Conservation (phyloP, 805 yeast genomes). For the Zygosaccharomyces lentus region DNA sequence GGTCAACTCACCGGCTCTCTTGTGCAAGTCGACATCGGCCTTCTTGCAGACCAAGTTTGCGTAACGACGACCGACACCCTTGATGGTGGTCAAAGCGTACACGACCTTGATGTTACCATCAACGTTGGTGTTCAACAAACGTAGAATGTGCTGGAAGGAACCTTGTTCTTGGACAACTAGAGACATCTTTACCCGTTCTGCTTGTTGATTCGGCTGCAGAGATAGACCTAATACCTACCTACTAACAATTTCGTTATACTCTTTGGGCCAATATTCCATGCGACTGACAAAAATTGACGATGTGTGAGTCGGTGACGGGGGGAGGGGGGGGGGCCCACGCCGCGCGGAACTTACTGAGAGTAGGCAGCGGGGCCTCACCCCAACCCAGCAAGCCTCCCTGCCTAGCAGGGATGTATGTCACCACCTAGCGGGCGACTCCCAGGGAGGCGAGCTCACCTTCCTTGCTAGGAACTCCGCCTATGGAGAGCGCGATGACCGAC, state of each 20-base stretch:
- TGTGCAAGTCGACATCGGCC: slow-evolving; percentile 97
- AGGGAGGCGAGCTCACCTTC: neutral
- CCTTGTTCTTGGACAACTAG: slow-evolving; percentile 98
- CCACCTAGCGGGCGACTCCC: neutral
- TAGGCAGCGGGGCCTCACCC: no score
- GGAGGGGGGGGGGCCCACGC: neutral
- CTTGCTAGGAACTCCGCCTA: no score
- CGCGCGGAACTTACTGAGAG: no score
- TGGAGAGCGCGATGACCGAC: neutral
- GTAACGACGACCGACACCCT: slow-evolving; percentile 99
- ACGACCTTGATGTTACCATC: slow-evolving; percentile 99
- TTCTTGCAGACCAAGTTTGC: slow-evolving; percentile 99
- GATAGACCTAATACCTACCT: neutral
- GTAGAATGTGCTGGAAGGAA: slow-evolving; percentile 99
- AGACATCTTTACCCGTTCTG: slow-evolving; percentile 60
- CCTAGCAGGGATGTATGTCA: neutral
- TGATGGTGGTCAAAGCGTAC: slow-evolving; percentile 99
- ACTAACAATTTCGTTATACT: neutral
- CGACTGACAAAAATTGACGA: neutral
- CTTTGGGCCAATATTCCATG: neutral
- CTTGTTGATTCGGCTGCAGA: slow-evolving; percentile 3
- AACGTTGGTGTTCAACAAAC: slow-evolving; percentile 99
- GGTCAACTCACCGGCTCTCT: slow-evolving; percentile 99
- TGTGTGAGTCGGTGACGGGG: neutral
- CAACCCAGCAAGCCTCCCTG: neutral